A percentile compares a stretch with the other conserved stretches of the same genome.
phyloP scores from a whole-genome alignment of 2,329 filamentous ascomycete genomes.

The Pestalotiopsis sp. region DNA sequence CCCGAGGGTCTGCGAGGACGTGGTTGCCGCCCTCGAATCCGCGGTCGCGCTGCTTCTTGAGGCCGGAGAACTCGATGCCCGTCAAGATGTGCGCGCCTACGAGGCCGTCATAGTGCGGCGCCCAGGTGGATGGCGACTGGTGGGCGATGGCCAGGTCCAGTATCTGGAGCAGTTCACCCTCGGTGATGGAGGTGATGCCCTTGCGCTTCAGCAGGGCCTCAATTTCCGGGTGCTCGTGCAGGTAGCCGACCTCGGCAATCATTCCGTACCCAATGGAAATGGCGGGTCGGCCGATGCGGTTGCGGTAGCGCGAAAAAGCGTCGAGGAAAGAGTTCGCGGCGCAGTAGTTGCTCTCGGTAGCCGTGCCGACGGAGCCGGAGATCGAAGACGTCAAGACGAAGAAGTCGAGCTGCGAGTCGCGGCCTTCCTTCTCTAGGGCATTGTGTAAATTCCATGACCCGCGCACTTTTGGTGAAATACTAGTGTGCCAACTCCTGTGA shows the following conservation, averaged over 20 bases:
- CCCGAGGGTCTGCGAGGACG: background rate
- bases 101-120: too few relatives aligned
- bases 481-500: background rate
- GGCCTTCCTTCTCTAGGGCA: background rate
- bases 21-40: constrained; percentile 3
- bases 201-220: too few relatives aligned
- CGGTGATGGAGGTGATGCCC: too few relatives aligned
- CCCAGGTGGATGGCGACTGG: too few relatives aligned
- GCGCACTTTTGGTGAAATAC: background rate
- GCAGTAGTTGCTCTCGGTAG: constrained; percentile 37
- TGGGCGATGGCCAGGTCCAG: too few relatives aligned
- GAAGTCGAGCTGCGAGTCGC: constrained; percentile 29
- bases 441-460: background rate
- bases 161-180: too few relatives aligned
- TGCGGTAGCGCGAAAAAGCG: constrained; percentile 27
- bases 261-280: background rate
- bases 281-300: constrained; percentile 18
- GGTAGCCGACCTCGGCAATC: too few relatives aligned
- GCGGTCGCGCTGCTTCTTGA: background rate
- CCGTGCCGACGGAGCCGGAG: constrained; percentile 29
- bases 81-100: too few relatives aligned
- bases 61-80: too few relatives aligned
- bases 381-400: constrained; percentile 31
- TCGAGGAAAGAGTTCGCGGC: constrained; percentile 39
- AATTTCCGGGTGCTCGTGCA: too few relatives aligned